A percentile compares a stretch with the other conserved stretches of the same genome.
Conservation (phyloP, 495 filamentous ascomycete species). For the Venustampulla echinocandica region DNA sequence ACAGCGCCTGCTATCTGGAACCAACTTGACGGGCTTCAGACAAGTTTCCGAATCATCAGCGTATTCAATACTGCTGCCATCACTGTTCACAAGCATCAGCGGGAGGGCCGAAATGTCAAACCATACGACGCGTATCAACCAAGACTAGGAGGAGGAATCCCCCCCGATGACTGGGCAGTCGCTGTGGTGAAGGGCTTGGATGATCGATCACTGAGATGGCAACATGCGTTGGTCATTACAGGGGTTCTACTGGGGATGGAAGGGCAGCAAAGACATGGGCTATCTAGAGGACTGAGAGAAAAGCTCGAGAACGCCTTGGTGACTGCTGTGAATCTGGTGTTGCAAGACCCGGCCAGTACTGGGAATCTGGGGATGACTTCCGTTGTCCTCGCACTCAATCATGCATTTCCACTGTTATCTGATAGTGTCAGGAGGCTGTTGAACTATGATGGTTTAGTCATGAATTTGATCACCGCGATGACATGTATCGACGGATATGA, state of each 20-base stretch:
- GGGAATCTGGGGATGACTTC: constrained; percentile 49
- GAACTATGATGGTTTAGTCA: constrained; percentile 69
- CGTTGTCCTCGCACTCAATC: constrained; percentile 66
- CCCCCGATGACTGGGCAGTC: constrained; percentile 70
- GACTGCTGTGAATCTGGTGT: constrained; percentile 67
- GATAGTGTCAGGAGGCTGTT: constrained; percentile 45
- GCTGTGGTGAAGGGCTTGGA: constrained; percentile 80
- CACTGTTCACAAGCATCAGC: constrained; percentile 47
- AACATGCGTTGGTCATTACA: constrained; percentile 71
- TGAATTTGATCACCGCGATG: constrained; percentile 57
- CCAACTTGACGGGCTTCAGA: constrained; percentile 58
- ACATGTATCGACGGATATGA: constrained; percentile 67
- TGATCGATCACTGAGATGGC: constrained; percentile 76
- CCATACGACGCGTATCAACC: constrained; percentile 24
- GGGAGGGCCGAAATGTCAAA: constrained; percentile 28
- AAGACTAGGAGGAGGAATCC: constrained; percentile 39
- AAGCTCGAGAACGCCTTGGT: constrained; percentile 71
- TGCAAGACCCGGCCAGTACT: constrained; percentile 41
- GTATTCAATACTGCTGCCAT: constrained; percentile 80
- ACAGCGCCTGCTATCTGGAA: constrained; percentile 82
- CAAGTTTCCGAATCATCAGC: constrained; percentile 68
- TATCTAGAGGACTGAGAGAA: constrained; percentile 53
- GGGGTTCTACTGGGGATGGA: constrained; percentile 81
- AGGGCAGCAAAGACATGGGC: constrained; percentile 51
- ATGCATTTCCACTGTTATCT: constrained; percentile 66